phyloP scores from a whole-genome alignment of 2,329 filamentous ascomycete genomes.

The Rugonectria rugulosa region DNA sequence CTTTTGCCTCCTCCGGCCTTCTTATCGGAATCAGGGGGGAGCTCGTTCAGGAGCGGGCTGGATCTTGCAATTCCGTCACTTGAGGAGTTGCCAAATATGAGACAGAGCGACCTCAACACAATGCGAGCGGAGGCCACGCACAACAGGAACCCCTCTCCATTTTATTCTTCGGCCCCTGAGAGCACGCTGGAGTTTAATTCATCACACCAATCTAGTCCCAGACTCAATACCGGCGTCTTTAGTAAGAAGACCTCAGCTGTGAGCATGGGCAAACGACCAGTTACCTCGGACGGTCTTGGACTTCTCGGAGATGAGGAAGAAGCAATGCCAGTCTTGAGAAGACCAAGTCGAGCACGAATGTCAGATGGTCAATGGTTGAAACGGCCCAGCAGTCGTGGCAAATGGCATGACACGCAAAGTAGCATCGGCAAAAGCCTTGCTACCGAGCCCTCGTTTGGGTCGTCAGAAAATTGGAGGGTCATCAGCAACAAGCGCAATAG shows the following conservation, averaged over 20 bases:
- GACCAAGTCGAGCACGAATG: constrained; percentile 35
- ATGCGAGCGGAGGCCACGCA: constrained; percentile 27
- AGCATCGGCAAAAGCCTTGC: constrained; percentile 32
- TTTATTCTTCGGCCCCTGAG: constrained; percentile 42
- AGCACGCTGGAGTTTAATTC: constrained; percentile 46
- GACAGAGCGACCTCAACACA: constrained; percentile 23
- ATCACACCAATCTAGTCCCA: constrained; percentile 37
- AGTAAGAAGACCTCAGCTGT: constrained; percentile 13
- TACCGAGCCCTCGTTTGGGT: constrained; percentile 45
- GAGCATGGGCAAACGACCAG: constrained; percentile 4
- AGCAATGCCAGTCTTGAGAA: constrained; percentile 34
- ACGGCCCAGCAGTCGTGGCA: constrained; percentile 19
- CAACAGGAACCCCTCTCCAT: constrained; percentile 27
- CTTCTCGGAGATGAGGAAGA: constrained; percentile 31
- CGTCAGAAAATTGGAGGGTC: constrained; percentile 48
- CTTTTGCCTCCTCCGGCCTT: constrained; percentile 42
- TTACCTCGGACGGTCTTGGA: constrained; percentile 1
- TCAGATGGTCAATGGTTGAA: constrained; percentile 32
- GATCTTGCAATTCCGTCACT: constrained; percentile 41
- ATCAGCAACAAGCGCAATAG: constrained; percentile 33
- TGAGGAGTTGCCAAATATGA: constrained; percentile 37
- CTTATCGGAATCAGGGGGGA: constrained; percentile 35
- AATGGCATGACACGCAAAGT: constrained; percentile 39
- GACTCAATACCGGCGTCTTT: constrained; percentile 26
- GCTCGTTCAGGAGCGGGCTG: constrained; percentile 39